Base-by-base conservation (phyloP, 2,329 filamentous ascomycete species). In the Paracoccidioides lutzii region DNA sequence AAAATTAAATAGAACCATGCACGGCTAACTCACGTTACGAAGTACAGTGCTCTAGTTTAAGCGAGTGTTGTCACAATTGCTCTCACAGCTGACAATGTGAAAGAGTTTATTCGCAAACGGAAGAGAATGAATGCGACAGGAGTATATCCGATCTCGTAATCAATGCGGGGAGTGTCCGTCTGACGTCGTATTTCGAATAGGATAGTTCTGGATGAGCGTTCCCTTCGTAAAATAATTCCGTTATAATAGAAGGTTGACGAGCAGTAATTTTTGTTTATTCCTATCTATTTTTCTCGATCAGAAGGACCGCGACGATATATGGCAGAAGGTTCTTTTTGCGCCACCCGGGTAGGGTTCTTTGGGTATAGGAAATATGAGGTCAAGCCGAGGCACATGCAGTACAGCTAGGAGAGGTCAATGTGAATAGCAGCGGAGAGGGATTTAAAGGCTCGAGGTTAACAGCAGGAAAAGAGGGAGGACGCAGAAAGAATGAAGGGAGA, bases 341-440 rank as follows among this genome's bases (percentile, higher is more conserved):
- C 4, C 3, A 35, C 5, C n/a, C 12, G 22, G 49, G 33, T 15
- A 1, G n/a, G 15, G 37, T 8, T 37, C 5, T 30, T 37, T 15
- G 6, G 32, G 9, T n/a, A n/a, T 12, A 4, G 37, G 46, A 33
- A 38, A 41, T 32, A 45, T 30, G 32, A 53, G 61, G 59, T 63
- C 55, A 58, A 63, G 62, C 61, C 61, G 61, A 63, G 61, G 57
- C 56, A 57, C 38, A 53, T 51, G 52, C 58, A 53, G 59, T 52
- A 52, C 1, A 58, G 55, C 51, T 58, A 46, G 37, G 51, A 57
- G 59, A 62, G 56, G 62, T 60, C 57, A 59, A 35, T 48, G 28
- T 49, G 32, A 49, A 10, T 22, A 22, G 45, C 33, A 56, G 38
- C 59, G 54, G 46, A 52, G 38, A 52, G 52, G 48, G 15, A n/a